Percentiles rank a stretch among this genome's conserved stretches.
These are phyloP conservation scores for Neoascochyta sp. DNA, from an alignment of 2,329 filamentous ascomycete genomes.

Conservation along the genomic window DNA sequence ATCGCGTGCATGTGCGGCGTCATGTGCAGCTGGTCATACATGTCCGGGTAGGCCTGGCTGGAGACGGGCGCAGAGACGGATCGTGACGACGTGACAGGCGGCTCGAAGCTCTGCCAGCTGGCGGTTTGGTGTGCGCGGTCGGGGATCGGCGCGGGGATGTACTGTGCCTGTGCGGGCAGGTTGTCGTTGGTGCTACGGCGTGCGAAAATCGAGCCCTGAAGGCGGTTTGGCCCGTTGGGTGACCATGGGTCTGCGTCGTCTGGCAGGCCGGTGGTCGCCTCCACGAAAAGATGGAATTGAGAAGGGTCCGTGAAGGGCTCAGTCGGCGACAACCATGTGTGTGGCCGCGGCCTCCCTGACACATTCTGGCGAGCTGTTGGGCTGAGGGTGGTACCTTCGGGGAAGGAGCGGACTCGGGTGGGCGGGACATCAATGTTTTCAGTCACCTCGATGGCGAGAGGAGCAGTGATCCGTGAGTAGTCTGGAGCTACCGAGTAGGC, in stretches of 20 bases:
- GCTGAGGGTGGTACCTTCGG: constrained; percentile 17
- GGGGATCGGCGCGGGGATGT: constrained; percentile 12
- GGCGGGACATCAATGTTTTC: constrained; percentile 21
- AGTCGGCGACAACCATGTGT: constrained; percentile 34
- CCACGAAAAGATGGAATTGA: constrained; percentile 40
- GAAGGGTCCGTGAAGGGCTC: constrained; percentile 35
- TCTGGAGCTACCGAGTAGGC: constrained; percentile 10
- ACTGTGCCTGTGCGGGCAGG: constrained; percentile 22
- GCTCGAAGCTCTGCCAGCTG: constrained; percentile 29
- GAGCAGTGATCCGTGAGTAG: constrained; percentile 1
- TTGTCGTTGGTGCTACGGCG: constrained; percentile 24
- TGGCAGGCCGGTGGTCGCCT: constrained; percentile 37
- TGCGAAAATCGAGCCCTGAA: constrained; percentile 35
- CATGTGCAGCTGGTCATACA: constrained; percentile 8
- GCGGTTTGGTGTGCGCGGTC: constrained; percentile 9
- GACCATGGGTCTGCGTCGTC: constrained; percentile 29
- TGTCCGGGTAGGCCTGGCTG: constrained; percentile 5
- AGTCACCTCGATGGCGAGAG: constrained; percentile 14
- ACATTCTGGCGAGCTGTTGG: constrained; percentile 17
- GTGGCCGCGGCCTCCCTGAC: constrained; percentile 24
- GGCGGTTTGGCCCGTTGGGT: constrained; percentile 28
- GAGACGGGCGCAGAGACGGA: constrained; percentile 11
- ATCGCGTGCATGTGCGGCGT: constrained; percentile 21
- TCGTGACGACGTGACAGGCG: constrained; percentile 10
- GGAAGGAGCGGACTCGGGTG: constrained; percentile 26